phyloP scores from a whole-genome alignment of 169 alveolate species.

The Babesia gibsoni region DNA sequence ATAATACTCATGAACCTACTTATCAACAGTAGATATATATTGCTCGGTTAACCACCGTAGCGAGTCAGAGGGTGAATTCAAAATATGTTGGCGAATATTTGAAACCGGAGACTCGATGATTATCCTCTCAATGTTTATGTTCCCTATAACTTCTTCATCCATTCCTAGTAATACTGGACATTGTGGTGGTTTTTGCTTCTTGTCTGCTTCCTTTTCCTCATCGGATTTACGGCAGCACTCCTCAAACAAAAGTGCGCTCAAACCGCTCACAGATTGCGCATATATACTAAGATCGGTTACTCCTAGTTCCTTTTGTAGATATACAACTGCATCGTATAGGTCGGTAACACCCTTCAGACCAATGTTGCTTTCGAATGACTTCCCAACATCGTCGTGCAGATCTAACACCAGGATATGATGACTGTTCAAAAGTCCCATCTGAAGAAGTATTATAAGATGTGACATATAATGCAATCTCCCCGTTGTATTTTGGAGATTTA shows the following conservation, averaged over 20 bases:
- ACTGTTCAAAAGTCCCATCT: conserved; percentile 39
- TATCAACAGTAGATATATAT: not conserved
- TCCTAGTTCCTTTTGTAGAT: conserved; percentile 10
- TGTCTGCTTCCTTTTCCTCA: not conserved
- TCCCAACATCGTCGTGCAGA: conserved; percentile 27
- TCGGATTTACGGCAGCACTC: not conserved
- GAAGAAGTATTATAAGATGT: not conserved
- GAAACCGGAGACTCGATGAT: conserved; percentile 62
- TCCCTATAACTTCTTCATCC: conserved; percentile 9
- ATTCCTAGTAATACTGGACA: not conserved
- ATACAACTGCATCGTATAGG: conserved; percentile 44
- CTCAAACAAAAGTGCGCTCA: conserved; percentile 44
- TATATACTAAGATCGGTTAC: conserved; percentile 23
- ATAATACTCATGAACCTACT: conserved; percentile 3
- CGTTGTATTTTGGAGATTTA: not conserved
- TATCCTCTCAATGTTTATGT: conserved; percentile 4
- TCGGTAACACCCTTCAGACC: conserved; percentile 59
- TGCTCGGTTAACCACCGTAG: conserved; percentile 27
- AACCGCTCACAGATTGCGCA: conserved; percentile 54
- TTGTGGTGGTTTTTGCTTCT: not conserved
- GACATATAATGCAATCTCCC: not conserved
- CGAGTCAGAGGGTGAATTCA: conserved; percentile 18
- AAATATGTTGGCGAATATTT: conserved; percentile 25
- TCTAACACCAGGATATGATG: conserved; percentile 41
- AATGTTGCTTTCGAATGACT: conserved; percentile 34